Base-by-base conservation (phyloP, 257 asterid genomes). In the Hygrophila difformis region DNA sequence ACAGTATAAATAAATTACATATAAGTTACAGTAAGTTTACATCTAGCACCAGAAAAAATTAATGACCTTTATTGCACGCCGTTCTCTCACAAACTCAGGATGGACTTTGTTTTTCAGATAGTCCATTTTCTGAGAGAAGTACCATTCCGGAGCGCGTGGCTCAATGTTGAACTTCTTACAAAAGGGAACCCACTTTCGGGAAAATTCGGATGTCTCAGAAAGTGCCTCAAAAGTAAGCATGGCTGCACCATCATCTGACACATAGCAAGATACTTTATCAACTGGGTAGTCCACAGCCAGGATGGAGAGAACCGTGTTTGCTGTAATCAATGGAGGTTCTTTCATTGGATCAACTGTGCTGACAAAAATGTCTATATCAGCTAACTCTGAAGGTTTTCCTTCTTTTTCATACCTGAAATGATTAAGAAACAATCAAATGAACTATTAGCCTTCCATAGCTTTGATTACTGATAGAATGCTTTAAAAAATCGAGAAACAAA, bases 81-180 rank as follows among this genome's bases (percentile, higher is more conserved):
- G 57, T 63, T 71, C 84, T 59, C 81, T 57, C 39, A 81, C 93
- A 54, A 81, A 81, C 20, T 73, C 68, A 11, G 87, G 84, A 37
- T 81, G 81, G 49, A 81, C 84, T 71, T 81, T 81, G 66, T 81
- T 52, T 55, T 63, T 81, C 60, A 77, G 62, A 64, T 81, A 81
- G 66, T 77, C 93, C 18, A 81, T 77, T 70, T 74, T 81, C 62
- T 58, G 81, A 29, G 71, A 74, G 60, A 81, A 81, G 45, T 81
- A 77, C 93, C 87, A 77, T 53, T 81, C 87, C 26, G 93, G 93
- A 46, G 87, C 87, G 20, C 93, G 80, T 13, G 93, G 93, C 55
- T 81, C 93, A 23, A 81, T 71, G 55, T 50, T 66, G 43, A 65
- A 77, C 59, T 81, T 71, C 70, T 81, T 81, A 60, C 84, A 77